These are phyloP conservation scores for Bremia lactucae DNA, from an alignment of 352 stramenopile species.

Conservation along the genomic window DNA sequence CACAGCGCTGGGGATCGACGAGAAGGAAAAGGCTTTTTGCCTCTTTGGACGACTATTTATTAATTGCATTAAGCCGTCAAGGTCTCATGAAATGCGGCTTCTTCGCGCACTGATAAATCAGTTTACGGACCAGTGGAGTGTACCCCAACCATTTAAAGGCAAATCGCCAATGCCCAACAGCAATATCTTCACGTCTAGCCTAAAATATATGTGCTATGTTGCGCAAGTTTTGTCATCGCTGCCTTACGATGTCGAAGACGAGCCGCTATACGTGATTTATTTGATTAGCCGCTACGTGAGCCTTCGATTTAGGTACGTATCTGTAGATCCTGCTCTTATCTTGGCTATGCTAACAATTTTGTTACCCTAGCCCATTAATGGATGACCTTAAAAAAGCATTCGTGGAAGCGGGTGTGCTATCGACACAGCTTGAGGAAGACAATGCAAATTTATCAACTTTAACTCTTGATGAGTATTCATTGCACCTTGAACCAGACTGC, in stretches of 20 bases:
- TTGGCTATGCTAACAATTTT: conserved; percentile 3
- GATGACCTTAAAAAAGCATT: conserved; percentile 50
- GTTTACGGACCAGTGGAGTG: conserved; percentile 45
- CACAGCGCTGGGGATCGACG: conserved; percentile 44
- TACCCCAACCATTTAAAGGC: conserved; percentile 22
- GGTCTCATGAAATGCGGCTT: conserved; percentile 43
- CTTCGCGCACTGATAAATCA: conserved; percentile 57
- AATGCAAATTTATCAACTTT: conserved; percentile 30
- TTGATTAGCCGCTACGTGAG: conserved; percentile 73
- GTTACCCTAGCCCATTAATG: conserved; percentile 29
- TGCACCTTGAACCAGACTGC: conserved; percentile 1
- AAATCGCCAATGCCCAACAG: conserved; percentile 6
- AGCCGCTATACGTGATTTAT: conserved; percentile 83
- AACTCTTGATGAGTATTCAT: conserved; percentile 25
- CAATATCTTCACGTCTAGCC: conserved; percentile 2
- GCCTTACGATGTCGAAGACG: conserved; percentile 73
- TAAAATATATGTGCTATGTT: conserved; percentile 75
- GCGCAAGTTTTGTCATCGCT: conserved; percentile 54
- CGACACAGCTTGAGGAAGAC: conserved; percentile 38
- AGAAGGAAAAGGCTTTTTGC: conserved; percentile 61
- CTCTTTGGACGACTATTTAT: conserved; percentile 65
- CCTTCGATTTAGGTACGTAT: conserved; percentile 64
- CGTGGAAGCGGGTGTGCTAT: conserved; percentile 20
- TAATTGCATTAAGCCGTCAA: conserved; percentile 36
- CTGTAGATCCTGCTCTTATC: background rate